Evolutionary conservation across 2,329 filamentous ascomycete species (phyloP).

Genomic region (Cladosporium sp.): DNA sequence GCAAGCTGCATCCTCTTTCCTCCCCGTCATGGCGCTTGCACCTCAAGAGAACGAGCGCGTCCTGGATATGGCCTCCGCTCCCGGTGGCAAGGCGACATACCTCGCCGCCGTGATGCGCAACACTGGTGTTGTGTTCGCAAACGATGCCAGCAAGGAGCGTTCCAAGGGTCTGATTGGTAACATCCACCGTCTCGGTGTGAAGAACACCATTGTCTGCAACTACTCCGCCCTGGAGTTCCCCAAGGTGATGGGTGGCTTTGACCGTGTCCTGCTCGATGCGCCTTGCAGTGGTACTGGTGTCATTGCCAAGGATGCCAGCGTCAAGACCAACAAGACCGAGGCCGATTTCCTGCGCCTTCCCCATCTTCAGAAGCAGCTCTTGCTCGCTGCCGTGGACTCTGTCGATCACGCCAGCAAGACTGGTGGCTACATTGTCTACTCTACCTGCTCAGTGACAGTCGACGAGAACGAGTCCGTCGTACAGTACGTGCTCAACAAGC

Average conservation of each 20-base stretch:
- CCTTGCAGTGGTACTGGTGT: slow-evolving; percentile 97
- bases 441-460: slow-evolving; percentile 90
- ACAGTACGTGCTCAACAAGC: slow-evolving; percentile 85
- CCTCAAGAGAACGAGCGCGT: slow-evolving; percentile 91
- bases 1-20: slow-evolving; percentile 92
- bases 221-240: slow-evolving; percentile 95
- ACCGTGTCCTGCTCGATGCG: slow-evolving; percentile 89
- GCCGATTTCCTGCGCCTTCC: slow-evolving; percentile 91
- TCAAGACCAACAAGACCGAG: slow-evolving; percentile 98
- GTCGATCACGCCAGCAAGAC: slow-evolving; percentile 90
- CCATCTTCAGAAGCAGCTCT: slow-evolving; percentile 90
- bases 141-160: slow-evolving; percentile 91
- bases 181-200: slow-evolving; percentile 88
- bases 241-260: slow-evolving; percentile 91
- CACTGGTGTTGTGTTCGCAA: slow-evolving; percentile 91
- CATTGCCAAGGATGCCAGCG: slow-evolving; percentile 92
- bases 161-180: slow-evolving; percentile 97
- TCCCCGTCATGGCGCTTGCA: slow-evolving; percentile 95
- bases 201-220: slow-evolving; percentile 93
- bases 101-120: slow-evolving; percentile 98
- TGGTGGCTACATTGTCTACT: slow-evolving; percentile 94
- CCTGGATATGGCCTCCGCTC: slow-evolving; percentile 92
- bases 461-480: slow-evolving; percentile 95
- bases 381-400: slow-evolving; percentile 91
- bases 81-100: slow-evolving; percentile 94